These are phyloP conservation scores for Pistacia atlantica DNA, from an alignment of 345 rosid species.

Conservation along the genomic window DNA sequence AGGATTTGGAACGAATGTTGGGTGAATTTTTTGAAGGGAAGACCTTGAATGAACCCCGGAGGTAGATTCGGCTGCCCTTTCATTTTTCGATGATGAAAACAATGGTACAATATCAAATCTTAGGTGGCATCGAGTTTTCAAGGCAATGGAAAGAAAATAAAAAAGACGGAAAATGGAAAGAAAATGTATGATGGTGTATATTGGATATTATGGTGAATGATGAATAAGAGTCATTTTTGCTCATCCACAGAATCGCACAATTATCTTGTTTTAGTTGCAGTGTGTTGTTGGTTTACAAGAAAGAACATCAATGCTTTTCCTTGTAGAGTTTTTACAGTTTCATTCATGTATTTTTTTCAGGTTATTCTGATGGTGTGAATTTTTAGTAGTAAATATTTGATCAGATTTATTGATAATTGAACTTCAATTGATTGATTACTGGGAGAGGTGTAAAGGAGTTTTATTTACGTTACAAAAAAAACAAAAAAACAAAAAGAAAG, in stretches of 20 bases:
- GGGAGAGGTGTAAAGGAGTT: too few relatives aligned
- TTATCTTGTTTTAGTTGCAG: not conserved
- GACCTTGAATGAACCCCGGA: slow-evolving; percentile 65
- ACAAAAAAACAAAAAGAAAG: too few relatives aligned
- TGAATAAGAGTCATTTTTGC: not conserved
- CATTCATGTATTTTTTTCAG: not conserved
- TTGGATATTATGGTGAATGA: not conserved
- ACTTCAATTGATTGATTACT: too few relatives aligned
- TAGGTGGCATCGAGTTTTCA: not conserved
- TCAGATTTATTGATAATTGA: too few relatives aligned
- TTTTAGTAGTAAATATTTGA: not conserved
- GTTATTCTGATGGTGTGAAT: not conserved
- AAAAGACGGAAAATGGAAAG: not conserved
- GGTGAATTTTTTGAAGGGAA: slow-evolving; percentile 95
- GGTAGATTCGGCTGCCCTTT: slow-evolving; percentile 35
- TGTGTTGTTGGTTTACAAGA: not conserved
- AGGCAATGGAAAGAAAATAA: not conserved
- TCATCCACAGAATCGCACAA: not conserved
- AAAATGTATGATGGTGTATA: slow-evolving; percentile 2
- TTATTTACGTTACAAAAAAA: too few relatives aligned
- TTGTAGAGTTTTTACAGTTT: not conserved
- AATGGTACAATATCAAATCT: not conserved
- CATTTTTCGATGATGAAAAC: not conserved
- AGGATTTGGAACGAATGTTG: slow-evolving; percentile 92
- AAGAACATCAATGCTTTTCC: not conserved